Percentiles rank a stretch among this genome's conserved stretches.
These are phyloP conservation scores for Cornus florida DNA, from an alignment of 148 eudicot species.

Conservation along the genomic window DNA sequence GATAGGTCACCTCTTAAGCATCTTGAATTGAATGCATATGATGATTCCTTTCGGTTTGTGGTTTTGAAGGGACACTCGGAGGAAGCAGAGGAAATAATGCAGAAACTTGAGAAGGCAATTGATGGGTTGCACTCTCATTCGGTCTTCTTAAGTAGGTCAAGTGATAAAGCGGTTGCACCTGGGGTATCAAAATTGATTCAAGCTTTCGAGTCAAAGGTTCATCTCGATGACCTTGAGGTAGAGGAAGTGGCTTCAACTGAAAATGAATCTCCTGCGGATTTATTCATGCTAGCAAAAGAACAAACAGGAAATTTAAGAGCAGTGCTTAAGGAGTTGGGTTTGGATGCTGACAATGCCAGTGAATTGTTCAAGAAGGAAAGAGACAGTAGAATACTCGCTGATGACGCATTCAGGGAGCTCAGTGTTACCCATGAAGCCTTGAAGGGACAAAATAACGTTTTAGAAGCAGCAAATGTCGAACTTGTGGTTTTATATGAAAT, in stretches of 20 bases:
- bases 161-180: constrained; percentile 44
- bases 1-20: constrained; percentile 19
- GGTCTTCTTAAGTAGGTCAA: constrained; percentile 40
- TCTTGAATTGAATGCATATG: constrained; percentile 26
- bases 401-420: constrained; percentile 40
- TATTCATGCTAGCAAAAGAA: constrained; percentile 39
- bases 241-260: constrained; percentile 34
- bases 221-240: constrained; percentile 44
- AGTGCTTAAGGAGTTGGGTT: constrained; percentile 44
- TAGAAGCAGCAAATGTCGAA: constrained; percentile 66
- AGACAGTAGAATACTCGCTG: constrained; percentile 33
- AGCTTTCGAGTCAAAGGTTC: constrained; percentile 78
- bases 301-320: constrained; percentile 37
- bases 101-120: constrained; percentile 58
- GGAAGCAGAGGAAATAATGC: constrained; percentile 50
- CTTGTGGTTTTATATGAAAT: constrained; percentile 63
- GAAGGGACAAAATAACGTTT: constrained; percentile 41
- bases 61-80: constrained; percentile 47
- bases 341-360: constrained; percentile 49
- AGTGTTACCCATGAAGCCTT: constrained; percentile 46
- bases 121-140: constrained; percentile 57
- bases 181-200: constrained; percentile 80
- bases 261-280: constrained; percentile 36
- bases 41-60: constrained; percentile 35
- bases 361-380: constrained; percentile 41